Evolutionary conservation across 1,139 yeast genomes (phyloP), one percentile per base, ranked within the genome.

Genomic region (Scheffersomyces quercinus): DNA sequence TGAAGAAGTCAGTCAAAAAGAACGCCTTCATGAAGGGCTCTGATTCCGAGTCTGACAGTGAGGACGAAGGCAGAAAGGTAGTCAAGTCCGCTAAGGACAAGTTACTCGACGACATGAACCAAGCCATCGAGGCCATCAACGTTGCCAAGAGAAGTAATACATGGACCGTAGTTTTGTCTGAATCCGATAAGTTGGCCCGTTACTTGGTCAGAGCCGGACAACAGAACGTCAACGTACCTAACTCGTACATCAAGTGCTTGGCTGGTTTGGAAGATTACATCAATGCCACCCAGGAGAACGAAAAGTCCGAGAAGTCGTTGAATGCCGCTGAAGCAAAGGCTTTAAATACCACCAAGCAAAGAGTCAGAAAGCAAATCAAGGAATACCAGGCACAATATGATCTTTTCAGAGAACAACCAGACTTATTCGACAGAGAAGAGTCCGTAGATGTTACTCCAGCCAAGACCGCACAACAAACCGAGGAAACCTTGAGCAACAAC

Each of bases 71-170:
- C 52, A 85, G 84, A 65, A 87, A 85, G 59, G 89, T 90, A 39
- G 97, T 93, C 56, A 91, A 88, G 70, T 83, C 95, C 47, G 97
- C 97, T 45, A 89, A 87, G 70, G 98, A 91, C 55, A 95, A 91
- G 70, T 77, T 91, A 50, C 65, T 89, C 54, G 98, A 90, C 63
- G 99, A 93, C 66, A 80, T 93, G 72, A 85, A 81, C 56, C 75
- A 76, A 31, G 69, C 81, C 35, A 79, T 85, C 57, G 86, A 82
- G 59, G 75, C 81, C 47, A 81, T 90, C 58, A 93, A 86, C 58
- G 79, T 77, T 52, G 85, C 83, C 48, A 86, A 77, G 67, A 79
- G 79, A 68, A 78, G 78, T 54, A 83, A 83, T 59, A 93, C 88
- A 66, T 93, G 97, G 97, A 79, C 83, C 42, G 74, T 79, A 38